Evolutionary conservation across 306 rosid species (phyloP).

Genomic region (Hippophae gyantsensis): DNA sequence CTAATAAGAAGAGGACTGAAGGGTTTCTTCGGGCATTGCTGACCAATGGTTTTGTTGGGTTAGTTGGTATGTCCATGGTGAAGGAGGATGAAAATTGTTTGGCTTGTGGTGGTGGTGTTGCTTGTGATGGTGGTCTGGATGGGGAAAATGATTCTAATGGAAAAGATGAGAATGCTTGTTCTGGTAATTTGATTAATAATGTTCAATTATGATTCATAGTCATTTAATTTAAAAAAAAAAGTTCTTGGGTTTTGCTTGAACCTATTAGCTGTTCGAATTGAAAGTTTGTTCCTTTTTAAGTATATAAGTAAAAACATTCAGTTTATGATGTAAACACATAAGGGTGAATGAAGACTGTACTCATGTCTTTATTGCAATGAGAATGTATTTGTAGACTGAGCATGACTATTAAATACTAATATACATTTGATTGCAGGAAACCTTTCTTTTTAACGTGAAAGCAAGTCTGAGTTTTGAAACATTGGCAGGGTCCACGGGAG

Average conservation of each 20-base stretch:
- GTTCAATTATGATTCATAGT: background rate
- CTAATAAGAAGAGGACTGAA: constrained; percentile 62
- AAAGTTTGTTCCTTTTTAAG: background rate
- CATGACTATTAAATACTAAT: constrained; percentile 36
- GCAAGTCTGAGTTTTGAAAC: constrained; percentile 80
- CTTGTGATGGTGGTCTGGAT: constrained; percentile 8
- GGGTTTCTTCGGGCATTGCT: constrained; percentile 47
- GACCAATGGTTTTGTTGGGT: constrained; percentile 18
- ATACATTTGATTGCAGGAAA: constrained; percentile 69
- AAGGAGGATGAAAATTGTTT: constrained; percentile 6
- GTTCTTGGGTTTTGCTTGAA: background rate
- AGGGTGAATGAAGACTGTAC: background rate
- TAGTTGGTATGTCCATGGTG: constrained; percentile 7
- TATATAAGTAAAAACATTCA: background rate
- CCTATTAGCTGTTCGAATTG: background rate
- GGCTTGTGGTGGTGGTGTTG: background rate
- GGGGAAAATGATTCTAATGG: constrained; percentile 21
- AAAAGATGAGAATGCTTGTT: constrained; percentile 18
- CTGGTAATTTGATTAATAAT: constrained; percentile 31
- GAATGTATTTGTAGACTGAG: constrained; percentile 18
- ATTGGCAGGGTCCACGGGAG: constrained; percentile 68
- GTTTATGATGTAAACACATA: background rate
- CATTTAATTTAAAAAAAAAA: background rate
- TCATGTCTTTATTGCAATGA: constrained; percentile 1
- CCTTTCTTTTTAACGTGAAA: constrained; percentile 53